Evolutionary conservation across 148 eudicot species (phyloP), one percentile per base, ranked within the genome.

Genomic region (Nepenthes gracilis): DNA sequence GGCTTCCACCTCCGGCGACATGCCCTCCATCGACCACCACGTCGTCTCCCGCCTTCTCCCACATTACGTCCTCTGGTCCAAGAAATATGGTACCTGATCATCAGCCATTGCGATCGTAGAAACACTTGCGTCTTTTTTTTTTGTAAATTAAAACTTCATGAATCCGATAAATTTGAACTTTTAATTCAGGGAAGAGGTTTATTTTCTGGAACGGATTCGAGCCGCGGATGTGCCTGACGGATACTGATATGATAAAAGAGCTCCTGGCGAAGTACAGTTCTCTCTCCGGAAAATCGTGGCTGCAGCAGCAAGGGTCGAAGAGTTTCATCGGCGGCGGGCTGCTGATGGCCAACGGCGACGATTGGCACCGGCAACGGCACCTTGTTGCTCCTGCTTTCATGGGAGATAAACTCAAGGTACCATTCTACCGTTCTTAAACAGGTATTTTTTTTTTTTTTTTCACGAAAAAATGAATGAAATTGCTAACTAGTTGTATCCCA

Each of bases 311-410:
- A 66, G 97, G 97, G 0, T 73, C 90, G 0, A 92, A 92, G 64
- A 80, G 88, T 68, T 92, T 92, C 60, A 79, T 92, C 12, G 97
- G 97, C 1, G 60, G 71, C 7, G 97, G 97, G 0, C 59, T 92
- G 13, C 69, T 92, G 1, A 92, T 92, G 97, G 97, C 97, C 8
- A 92, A 92, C 61, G 97, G 97, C 5, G 68, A 83, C 5, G 81
- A 85, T 61, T 92, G 97, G 97, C 69, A 78, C 40, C 96, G 86
- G 63, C 97, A 92, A 66, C 71, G 97, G 5, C 97, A 88, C 75
- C 81, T 92, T 58, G 83, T 85, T 15, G 89, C 97, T 36, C 96
- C 97, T 1, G 96, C 94, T 57, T 92, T 88, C 80, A 88, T 72
- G 79, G 84, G 82, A 32, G 94, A 92, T 61, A 85, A 78, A 62